A percentile compares a stretch with the other conserved stretches of the same genome.
These are phyloP conservation scores for Chrysosphaeria jannelii DNA, from an alignment of 2,329 filamentous ascomycete genomes.

Conservation along the genomic window DNA sequence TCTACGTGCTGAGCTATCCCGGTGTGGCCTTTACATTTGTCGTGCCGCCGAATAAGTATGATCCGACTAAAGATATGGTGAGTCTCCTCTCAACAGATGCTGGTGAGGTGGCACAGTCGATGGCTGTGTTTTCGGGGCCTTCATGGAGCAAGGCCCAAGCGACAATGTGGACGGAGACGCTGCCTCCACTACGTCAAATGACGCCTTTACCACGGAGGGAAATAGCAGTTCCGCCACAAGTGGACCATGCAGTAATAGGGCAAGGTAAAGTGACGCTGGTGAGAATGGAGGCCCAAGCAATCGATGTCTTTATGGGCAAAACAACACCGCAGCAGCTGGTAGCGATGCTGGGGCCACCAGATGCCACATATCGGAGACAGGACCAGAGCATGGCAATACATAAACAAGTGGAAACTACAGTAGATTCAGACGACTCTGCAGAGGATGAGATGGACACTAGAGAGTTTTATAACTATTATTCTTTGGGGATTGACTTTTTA, in stretches of 20 bases:
- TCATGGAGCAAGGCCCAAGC: constrained; percentile 69
- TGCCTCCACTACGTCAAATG: constrained; percentile 42
- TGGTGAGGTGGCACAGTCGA: constrained; percentile 46
- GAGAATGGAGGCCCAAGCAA: no score
- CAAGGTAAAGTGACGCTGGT: constrained; percentile 62
- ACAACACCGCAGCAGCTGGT: constrained; percentile 82
- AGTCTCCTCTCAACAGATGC: constrained; percentile 53
- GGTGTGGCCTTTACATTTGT: constrained; percentile 84
- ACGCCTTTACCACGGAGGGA: constrained; percentile 36
- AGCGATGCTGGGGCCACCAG: constrained; percentile 70
- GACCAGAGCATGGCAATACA: constrained; percentile 76
- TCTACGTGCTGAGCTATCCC: constrained; percentile 79
- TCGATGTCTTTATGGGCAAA: constrained; percentile 49
- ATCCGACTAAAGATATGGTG: constrained; percentile 51
- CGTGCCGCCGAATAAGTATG: constrained; percentile 43
- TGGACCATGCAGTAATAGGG: no score
- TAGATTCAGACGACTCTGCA: no score
- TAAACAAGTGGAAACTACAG: no score
- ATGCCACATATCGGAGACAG: constrained; percentile 77
- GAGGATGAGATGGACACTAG: no score
- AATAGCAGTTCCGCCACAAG: constrained; percentile 65
- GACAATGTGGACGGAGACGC: constrained; percentile 42
- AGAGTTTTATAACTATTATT: no score
- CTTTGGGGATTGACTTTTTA: no score
- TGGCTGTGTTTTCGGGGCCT: constrained; percentile 71